phyloP scores from a whole-genome alignment of 768 basidiomycete species.

The Mycena crocata region DNA sequence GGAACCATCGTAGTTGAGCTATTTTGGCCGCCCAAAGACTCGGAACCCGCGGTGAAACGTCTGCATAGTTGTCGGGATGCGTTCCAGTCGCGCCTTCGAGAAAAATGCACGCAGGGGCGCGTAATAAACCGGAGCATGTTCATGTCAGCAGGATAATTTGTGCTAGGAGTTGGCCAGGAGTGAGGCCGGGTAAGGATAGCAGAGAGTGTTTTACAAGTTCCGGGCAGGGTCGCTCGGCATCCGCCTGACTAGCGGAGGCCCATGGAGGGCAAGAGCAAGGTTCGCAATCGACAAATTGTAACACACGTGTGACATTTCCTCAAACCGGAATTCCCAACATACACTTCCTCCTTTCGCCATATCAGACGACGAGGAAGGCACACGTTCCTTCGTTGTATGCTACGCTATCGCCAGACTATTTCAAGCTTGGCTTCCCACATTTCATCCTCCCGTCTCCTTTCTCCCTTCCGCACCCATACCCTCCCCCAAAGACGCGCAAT shows the following conservation, averaged over 20 bases:
- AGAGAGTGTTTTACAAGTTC: neutral
- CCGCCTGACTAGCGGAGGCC: neutral
- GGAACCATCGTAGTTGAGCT: too few relatives aligned
- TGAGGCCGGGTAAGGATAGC: too few relatives aligned
- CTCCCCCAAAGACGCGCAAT: constrained; percentile 5
- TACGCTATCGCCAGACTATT: constrained; percentile 17
- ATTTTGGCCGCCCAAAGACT: too few relatives aligned
- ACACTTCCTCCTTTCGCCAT: neutral
- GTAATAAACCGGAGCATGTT: neutral
- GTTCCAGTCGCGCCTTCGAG: too few relatives aligned
- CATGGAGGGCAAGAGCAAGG: neutral
- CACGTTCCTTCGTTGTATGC: constrained; percentile 13
- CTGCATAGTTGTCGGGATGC: too few relatives aligned
- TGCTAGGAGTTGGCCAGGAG: neutral
- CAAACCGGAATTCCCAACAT: too few relatives aligned
- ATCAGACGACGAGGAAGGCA: constrained; percentile 1
- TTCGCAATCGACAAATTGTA: too few relatives aligned
- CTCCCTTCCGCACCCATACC: neutral
- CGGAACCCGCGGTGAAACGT: too few relatives aligned
- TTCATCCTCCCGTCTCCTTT: neutral
- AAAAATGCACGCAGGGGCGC: neutral
- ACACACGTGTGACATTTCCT: too few relatives aligned
- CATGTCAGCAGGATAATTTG: neutral
- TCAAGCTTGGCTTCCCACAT: neutral
- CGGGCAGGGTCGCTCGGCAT: neutral